Evolutionary conservation across 2,329 filamentous ascomycete species (phyloP).

Genomic region (Epichloe coenophiala): DNA sequence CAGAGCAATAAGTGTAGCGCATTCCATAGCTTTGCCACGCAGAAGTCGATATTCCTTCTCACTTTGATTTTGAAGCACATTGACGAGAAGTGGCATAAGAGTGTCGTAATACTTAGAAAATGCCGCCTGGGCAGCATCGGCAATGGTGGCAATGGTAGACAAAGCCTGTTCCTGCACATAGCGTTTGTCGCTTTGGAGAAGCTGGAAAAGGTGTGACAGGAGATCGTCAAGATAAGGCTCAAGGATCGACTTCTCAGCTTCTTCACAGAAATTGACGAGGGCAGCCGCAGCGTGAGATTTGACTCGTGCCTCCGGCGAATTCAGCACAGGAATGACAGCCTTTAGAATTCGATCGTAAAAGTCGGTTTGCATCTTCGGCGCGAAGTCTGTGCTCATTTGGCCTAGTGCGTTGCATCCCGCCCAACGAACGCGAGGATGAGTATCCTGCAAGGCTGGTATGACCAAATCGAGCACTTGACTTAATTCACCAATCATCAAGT

Average conservation of each 20-base stretch:
- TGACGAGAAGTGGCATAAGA: slow-evolving; percentile 88
- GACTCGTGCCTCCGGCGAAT: slow-evolving; percentile 81
- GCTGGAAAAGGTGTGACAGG: slow-evolving; percentile 69
- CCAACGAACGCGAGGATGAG: slow-evolving; percentile 89
- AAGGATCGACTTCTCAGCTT: slow-evolving; percentile 81
- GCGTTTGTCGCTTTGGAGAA: slow-evolving; percentile 82
- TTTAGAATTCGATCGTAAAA: slow-evolving; percentile 80
- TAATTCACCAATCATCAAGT: slow-evolving; percentile 88
- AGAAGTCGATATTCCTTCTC: slow-evolving; percentile 87
- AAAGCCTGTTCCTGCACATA: slow-evolving; percentile 97
- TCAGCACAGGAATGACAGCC: slow-evolving; percentile 83
- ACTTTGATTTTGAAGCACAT: slow-evolving; percentile 76
- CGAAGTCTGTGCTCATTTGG: slow-evolving; percentile 99
- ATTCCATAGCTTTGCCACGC: slow-evolving; percentile 97
- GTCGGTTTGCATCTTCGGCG: slow-evolving; percentile 93
- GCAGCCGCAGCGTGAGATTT: slow-evolving; percentile 97
- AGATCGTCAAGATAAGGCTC: slow-evolving; percentile 89
- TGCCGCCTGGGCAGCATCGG: slow-evolving; percentile 91
- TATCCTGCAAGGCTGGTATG: slow-evolving; percentile 78
- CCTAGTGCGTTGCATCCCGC: slow-evolving; percentile 97
- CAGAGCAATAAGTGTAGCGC: slow-evolving; percentile 86
- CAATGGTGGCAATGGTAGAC: slow-evolving; percentile 95
- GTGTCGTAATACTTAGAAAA: slow-evolving; percentile 94
- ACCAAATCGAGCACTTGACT: slow-evolving; percentile 90
- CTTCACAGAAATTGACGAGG: slow-evolving; percentile 96